Percentiles rank a stretch among this genome's conserved stretches.
Conservation (phyloP, 805 yeast species). For the Brettanomyces nanus region DNA sequence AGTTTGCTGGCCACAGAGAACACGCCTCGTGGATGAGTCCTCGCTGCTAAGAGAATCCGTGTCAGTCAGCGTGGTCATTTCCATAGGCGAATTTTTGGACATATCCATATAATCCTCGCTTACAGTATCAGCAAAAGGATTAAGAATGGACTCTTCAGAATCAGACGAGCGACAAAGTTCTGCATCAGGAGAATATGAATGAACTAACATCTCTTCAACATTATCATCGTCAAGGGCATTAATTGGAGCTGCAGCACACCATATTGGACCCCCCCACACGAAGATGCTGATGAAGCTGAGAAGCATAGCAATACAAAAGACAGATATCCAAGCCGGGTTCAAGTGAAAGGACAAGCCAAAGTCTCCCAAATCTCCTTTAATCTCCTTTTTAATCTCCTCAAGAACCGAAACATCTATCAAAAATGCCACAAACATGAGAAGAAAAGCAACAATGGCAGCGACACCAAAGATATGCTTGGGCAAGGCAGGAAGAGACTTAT, state of each 20-base stretch:
- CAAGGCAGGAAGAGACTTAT: constrained; percentile 21
- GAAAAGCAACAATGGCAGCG: constrained; percentile 27
- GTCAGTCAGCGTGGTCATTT: too few relatives aligned
- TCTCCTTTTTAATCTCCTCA: constrained; percentile 20
- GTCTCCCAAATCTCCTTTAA: constrained; percentile 27
- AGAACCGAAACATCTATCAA: constrained; percentile 14
- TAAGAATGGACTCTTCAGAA: too few relatives aligned
- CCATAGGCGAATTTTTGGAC: too few relatives aligned
- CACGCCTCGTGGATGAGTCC: neutral
- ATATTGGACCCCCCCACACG: constrained; percentile 34
- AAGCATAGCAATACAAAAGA: constrained; percentile 32
- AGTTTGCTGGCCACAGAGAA: neutral
- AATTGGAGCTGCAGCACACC: constrained; percentile 38
- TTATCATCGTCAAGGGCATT: too few relatives aligned
- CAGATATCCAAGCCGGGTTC: constrained; percentile 34
- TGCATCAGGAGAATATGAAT: too few relatives aligned
- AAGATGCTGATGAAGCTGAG: constrained; percentile 9
- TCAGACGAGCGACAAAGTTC: too few relatives aligned
- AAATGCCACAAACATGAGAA: constrained; percentile 26
- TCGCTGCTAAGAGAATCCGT: neutral
- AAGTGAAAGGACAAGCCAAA: constrained; percentile 39
- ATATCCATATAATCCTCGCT: too few relatives aligned
- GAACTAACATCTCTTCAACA: too few relatives aligned
- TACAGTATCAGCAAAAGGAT: too few relatives aligned
- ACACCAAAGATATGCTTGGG: constrained; percentile 30